Conservation (phyloP, 371 early-diverging fungal genomes). For the Circinella umbellata region DNA sequence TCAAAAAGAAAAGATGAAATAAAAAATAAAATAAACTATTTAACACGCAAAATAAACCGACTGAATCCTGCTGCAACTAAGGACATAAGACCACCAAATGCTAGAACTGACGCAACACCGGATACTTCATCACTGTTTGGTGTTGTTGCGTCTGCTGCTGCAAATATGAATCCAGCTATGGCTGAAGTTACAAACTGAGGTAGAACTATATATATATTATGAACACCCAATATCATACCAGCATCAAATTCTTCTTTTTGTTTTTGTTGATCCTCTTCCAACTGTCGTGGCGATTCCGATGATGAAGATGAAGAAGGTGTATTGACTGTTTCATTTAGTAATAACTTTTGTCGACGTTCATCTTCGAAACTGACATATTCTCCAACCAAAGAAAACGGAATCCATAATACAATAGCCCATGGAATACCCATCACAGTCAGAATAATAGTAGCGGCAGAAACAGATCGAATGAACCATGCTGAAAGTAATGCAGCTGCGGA, state of each 20-base stretch:
- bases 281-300: background rate
- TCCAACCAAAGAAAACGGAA: constrained; percentile 73
- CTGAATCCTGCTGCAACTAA: constrained; percentile 59
- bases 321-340: constrained; percentile 1
- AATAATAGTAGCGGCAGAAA: constrained; percentile 48
- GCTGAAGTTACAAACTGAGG: constrained; percentile 63
- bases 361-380: constrained; percentile 51
- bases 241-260: constrained; percentile 25
- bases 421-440: constrained; percentile 63
- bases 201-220: constrained; percentile 74
- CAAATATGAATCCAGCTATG: constrained; percentile 43
- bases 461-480: constrained; percentile 49
- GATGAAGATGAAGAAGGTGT: background rate
- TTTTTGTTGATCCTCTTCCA: constrained; percentile 12
- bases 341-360: constrained; percentile 12
- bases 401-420: constrained; percentile 73
- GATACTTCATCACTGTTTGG: constrained; percentile 19
- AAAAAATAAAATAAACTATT: constrained; percentile 1
- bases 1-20: too few species aligned
- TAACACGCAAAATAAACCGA: constrained; percentile 43
- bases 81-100: constrained; percentile 68
- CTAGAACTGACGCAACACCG: constrained; percentile 53
- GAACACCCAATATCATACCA: constrained; percentile 71
- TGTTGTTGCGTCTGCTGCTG: constrained; percentile 25
- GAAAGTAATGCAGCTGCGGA: constrained; percentile 17